phyloP scores from a whole-genome alignment of 192 early-diverging fungal species.

The Umbelopsis sp. region DNA sequence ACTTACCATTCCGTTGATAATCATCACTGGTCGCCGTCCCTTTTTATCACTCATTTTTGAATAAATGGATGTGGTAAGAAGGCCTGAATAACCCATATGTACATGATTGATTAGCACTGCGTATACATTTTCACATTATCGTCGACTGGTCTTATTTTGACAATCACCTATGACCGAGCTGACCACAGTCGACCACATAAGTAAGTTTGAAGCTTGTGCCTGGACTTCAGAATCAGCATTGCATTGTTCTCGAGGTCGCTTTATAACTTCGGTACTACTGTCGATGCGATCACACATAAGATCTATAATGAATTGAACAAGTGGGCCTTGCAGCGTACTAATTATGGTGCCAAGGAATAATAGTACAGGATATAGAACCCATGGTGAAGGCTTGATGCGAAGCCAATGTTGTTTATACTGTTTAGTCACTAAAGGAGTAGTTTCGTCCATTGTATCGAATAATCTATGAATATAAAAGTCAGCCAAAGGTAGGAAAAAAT shows the following conservation, averaged over 20 bases:
- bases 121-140: background rate
- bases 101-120: background rate
- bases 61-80: background rate
- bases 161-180: background rate
- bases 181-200: background rate
- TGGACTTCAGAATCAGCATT: background rate
- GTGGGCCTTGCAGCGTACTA: background rate
- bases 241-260: background rate
- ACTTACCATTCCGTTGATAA: conserved; percentile 7
- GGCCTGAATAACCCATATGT: background rate
- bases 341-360: background rate
- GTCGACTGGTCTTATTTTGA: background rate
- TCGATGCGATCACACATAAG: background rate
- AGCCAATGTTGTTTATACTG: background rate
- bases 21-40: background rate
- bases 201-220: background rate
- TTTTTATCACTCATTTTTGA: background rate
- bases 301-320: background rate
- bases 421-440: background rate
- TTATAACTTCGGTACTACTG: background rate
- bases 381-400: background rate
- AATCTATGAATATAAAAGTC: background rate
- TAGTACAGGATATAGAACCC: background rate
- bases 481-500: no score
- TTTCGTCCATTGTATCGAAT: background rate